These are phyloP conservation scores for Myxozyma lipomycoides DNA, from an alignment of 805 yeast genomes.

Conservation along the genomic window DNA sequence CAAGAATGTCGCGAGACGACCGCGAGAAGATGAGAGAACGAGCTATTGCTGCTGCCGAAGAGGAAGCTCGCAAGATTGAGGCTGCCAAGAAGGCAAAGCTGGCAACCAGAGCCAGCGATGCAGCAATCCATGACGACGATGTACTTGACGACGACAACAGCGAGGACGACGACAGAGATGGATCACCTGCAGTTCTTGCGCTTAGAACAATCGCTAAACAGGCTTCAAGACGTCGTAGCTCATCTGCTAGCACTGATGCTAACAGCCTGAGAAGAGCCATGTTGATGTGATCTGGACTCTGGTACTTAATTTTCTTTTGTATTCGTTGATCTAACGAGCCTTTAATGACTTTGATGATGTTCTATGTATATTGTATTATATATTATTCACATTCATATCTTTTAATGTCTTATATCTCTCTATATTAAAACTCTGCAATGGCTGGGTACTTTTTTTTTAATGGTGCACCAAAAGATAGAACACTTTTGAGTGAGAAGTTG, in stretches of 20 bases:
- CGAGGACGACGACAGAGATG: not conserved
- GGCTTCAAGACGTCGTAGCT: not conserved
- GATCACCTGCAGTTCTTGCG: not conserved
- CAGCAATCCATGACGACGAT: not conserved
- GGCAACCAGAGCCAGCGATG: slow-evolving; percentile 1
- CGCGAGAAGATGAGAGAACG: slow-evolving; percentile 2
- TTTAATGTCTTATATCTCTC: no score
- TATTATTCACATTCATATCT: no score
- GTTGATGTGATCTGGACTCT: no score
- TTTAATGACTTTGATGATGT: no score
- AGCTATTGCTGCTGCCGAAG: slow-evolving; percentile 2
- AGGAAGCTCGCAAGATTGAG: not conserved
- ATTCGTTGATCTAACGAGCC: no score
- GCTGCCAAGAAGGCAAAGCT: not conserved
- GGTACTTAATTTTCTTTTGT: no score
- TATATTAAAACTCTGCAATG: no score
- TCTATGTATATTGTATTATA: no score
- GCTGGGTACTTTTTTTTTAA: no score
- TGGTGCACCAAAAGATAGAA: no score
- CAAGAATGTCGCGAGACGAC: not conserved
- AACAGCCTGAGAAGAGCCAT: not conserved
- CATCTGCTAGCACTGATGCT: not conserved
- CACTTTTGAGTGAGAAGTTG: no score
- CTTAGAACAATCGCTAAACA: not conserved
- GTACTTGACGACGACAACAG: not conserved